phyloP scores from a whole-genome alignment of 768 basidiomycete species.

The Basidioascus undulatus region DNA sequence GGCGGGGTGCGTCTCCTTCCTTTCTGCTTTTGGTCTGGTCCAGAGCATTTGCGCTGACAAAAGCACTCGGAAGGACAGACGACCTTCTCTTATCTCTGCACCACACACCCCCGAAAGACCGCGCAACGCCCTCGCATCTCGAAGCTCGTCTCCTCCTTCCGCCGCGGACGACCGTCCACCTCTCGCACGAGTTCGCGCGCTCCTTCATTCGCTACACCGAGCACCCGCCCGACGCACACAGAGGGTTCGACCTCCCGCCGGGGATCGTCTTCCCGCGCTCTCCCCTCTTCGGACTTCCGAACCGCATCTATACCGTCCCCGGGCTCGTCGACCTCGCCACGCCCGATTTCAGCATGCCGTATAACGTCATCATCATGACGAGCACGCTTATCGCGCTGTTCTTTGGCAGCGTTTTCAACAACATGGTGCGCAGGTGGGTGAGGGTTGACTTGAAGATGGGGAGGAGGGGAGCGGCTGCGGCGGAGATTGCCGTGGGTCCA shows the following conservation, averaged over 20 bases:
- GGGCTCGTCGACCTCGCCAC: constrained; percentile 85
- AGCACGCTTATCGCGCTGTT: constrained; percentile 75
- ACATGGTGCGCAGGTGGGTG: constrained; percentile 55
- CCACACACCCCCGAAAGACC: constrained; percentile 43
- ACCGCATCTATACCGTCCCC: constrained; percentile 47
- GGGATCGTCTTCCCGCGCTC: constrained; percentile 36
- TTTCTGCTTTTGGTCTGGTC: background rate
- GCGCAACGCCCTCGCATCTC: constrained; percentile 51
- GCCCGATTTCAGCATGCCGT: constrained; percentile 98
- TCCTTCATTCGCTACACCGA: constrained; percentile 81
- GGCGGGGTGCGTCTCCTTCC: constrained; percentile 7
- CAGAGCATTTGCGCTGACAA: background rate
- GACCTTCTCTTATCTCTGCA: constrained; percentile 37
- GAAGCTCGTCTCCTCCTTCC: constrained; percentile 50
- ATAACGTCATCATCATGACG: constrained; percentile 93
- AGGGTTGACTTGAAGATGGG: constrained; percentile 16
- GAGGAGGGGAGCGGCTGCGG: too few species aligned
- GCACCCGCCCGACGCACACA: constrained; percentile 81
- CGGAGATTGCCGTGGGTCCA: too few species aligned
- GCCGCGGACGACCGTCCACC: constrained; percentile 32
- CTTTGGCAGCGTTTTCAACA: constrained; percentile 79
- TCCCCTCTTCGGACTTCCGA: constrained; percentile 7
- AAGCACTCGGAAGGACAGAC: constrained; percentile 22
- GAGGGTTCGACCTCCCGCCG: constrained; percentile 80
- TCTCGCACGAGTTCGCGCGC: constrained; percentile 54